A percentile compares a stretch with the other conserved stretches of the same genome.
phyloP scores from a whole-genome alignment of 805 yeast species.

The Lipomyces mesembrius region DNA sequence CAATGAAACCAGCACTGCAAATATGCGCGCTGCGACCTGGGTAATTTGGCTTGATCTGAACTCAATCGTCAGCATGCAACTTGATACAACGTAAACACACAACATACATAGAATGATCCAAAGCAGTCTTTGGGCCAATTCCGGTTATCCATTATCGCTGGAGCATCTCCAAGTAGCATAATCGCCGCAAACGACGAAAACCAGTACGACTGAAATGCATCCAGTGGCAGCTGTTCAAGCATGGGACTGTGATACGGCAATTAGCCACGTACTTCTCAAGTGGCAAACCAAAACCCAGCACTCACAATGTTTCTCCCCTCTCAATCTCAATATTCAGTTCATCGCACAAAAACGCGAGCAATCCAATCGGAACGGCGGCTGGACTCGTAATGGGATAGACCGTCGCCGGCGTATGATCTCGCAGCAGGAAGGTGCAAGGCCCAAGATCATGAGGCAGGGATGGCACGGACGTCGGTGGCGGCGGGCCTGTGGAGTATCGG shows the following conservation, averaged over 20 bases:
- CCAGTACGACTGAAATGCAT: constrained; percentile 85
- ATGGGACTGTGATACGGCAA: constrained; percentile 54
- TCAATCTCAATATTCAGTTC: constrained; percentile 93
- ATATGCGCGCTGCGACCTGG: constrained; percentile 94
- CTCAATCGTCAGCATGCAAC: not conserved
- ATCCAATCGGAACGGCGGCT: constrained; percentile 72
- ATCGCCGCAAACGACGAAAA: constrained; percentile 83
- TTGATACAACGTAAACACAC: not conserved
- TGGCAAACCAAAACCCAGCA: not conserved
- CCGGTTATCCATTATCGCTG: constrained; percentile 53
- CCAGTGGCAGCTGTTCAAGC: constrained; percentile 75
- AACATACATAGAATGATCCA: constrained; percentile 67
- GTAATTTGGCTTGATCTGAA: constrained; percentile 74
- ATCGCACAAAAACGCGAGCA: constrained; percentile 80
- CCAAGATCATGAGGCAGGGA: constrained; percentile 47
- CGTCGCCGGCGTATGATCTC: constrained; percentile 92
- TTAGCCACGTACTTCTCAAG: not conserved
- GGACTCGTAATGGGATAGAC: constrained; percentile 79
- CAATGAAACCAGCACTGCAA: constrained; percentile 87
- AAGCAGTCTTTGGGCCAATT: constrained; percentile 94
- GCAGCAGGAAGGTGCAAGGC: constrained; percentile 75
- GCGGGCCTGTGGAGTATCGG: constrained; percentile 20
- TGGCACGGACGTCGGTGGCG: constrained; percentile 49
- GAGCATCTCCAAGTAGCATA: constrained; percentile 77
- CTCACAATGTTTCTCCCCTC: constrained; percentile 73